Evolutionary conservation across 2,329 filamentous ascomycete species (phyloP).

Genomic region (Diaporthe helianthi): DNA sequence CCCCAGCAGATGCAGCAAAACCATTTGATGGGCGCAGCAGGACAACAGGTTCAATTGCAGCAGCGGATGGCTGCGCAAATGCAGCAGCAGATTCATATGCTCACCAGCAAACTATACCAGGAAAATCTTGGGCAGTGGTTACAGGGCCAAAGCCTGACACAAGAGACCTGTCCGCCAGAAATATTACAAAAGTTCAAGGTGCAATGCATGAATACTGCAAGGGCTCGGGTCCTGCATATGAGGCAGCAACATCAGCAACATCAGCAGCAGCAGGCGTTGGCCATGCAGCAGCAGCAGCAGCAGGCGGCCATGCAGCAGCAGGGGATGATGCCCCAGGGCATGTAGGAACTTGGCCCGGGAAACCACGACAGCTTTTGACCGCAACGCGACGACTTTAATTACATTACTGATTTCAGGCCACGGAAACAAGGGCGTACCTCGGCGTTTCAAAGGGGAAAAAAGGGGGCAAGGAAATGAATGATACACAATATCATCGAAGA

Average conservation of each 20-base stretch:
- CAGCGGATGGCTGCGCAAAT: slow-evolving; percentile 8
- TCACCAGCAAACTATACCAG: slow-evolving; percentile 45
- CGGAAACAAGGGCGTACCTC: background rate
- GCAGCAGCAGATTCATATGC: slow-evolving; percentile 29
- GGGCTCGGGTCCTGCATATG: slow-evolving; percentile 41
- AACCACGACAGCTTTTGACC: background rate
- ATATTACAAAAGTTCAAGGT: slow-evolving; percentile 53
- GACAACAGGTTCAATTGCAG: slow-evolving; percentile 31
- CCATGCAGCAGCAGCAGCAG: slow-evolving; percentile 49
- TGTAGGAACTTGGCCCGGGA: slow-evolving; percentile 44
- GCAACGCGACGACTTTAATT: background rate
- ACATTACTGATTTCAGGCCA: background rate
- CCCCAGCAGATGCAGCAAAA: slow-evolving; percentile 44
- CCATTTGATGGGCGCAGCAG: slow-evolving; percentile 33
- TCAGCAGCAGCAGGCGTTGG: slow-evolving; percentile 36
- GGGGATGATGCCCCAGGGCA: slow-evolving; percentile 61
- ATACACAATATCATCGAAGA: slow-evolving; percentile 28
- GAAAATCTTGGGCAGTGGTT: slow-evolving; percentile 46
- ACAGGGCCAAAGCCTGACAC: slow-evolving; percentile 48
- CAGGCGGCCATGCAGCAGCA: slow-evolving; percentile 44
- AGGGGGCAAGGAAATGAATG: slow-evolving; percentile 6
- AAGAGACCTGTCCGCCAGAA: slow-evolving; percentile 55
- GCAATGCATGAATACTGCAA: slow-evolving; percentile 49
- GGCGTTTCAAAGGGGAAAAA: slow-evolving; percentile 29
- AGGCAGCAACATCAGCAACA: slow-evolving; percentile 35